phyloP scores from a whole-genome alignment of 2,329 filamentous ascomycete genomes.

The Fusarium burgessii region DNA sequence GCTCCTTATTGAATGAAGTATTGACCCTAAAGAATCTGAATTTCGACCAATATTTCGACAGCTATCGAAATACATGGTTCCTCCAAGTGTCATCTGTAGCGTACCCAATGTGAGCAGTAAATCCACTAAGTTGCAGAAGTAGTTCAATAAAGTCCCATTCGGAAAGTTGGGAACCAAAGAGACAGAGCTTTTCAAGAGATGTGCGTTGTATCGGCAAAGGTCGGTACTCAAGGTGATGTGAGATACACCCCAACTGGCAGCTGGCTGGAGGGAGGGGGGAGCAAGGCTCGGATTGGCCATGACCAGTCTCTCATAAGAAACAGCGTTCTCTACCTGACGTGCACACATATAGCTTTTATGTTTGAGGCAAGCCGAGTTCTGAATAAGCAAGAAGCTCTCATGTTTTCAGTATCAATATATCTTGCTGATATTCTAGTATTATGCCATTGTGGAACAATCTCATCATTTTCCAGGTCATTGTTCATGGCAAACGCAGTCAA shows the following conservation, averaged over 20 bases:
- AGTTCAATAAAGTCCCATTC: background rate
- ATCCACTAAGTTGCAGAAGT: conserved; percentile 24
- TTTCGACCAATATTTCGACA: too few relatives aligned
- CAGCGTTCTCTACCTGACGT: background rate
- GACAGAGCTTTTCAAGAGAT: conserved; percentile 8
- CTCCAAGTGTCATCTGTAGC: background rate
- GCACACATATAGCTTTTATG: background rate
- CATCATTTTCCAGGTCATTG: background rate
- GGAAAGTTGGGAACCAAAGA: background rate
- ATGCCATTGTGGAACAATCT: background rate
- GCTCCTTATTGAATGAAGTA: background rate
- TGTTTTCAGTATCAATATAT: background rate
- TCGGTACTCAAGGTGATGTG: background rate
- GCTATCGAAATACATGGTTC: background rate
- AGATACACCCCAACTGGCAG: background rate
- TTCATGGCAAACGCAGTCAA: background rate
- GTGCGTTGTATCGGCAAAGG: conserved; percentile 10
- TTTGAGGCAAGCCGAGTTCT: background rate
- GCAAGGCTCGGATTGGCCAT: background rate
- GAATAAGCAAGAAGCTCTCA: too few relatives aligned
- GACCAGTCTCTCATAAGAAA: too few relatives aligned
- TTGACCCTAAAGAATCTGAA: background rate
- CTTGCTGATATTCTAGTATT: background rate
- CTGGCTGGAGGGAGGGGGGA: background rate
- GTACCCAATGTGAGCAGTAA: conserved; percentile 26